These are phyloP conservation scores for Eremomyces bilateralis DNA, from an alignment of 495 filamentous ascomycete genomes.

Conservation along the genomic window DNA sequence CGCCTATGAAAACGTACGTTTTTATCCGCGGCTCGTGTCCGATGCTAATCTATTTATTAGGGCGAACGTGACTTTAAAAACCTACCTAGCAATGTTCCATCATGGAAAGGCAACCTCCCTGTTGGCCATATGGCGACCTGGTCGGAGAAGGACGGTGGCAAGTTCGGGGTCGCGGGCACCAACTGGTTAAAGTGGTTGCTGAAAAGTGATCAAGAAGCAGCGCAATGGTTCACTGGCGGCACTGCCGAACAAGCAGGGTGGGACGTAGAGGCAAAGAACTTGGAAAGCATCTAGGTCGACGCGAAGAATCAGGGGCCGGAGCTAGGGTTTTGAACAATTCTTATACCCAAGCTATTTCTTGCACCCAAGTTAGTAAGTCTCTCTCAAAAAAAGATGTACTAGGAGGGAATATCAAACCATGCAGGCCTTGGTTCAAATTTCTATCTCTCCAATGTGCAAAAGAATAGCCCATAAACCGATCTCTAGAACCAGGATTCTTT, in stretches of 20 bases:
- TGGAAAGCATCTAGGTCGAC: background rate
- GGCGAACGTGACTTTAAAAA: background rate
- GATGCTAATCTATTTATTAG: background rate
- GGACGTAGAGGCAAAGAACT: background rate
- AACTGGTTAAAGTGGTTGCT: background rate
- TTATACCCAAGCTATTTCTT: no score
- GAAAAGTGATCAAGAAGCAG: background rate
- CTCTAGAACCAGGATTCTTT: no score
- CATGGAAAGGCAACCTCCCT: background rate
- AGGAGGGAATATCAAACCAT: no score
- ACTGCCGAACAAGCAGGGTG: background rate
- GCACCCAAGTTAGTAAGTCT: no score
- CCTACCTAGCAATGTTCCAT: background rate
- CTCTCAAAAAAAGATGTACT: no score
- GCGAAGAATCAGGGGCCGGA: no score
- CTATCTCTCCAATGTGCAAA: no score
- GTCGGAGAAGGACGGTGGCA: background rate
- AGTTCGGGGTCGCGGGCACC: background rate
- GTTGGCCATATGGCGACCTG: conserved; percentile 3
- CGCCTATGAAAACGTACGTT: conserved; percentile 14
- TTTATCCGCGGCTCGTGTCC: background rate
- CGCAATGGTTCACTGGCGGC: background rate
- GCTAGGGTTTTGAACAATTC: no score
- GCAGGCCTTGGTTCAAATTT: no score
- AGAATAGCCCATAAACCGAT: no score